phyloP scores from a whole-genome alignment of 1,139 yeast genomes.

The Protomyces inundatus region DNA sequence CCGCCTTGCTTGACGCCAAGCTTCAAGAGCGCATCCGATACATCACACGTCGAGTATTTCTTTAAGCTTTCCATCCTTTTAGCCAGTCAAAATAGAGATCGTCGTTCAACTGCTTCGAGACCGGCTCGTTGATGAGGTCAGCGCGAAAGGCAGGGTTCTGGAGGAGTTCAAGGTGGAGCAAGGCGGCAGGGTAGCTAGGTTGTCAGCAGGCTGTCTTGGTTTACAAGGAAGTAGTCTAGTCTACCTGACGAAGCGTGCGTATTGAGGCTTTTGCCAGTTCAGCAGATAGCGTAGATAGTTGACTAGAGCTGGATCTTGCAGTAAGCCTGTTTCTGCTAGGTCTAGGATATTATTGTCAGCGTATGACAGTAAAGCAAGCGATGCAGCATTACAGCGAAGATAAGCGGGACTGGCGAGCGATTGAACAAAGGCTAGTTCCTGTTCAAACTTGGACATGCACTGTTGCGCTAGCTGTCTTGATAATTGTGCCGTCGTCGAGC shows the following conservation, averaged over 20 bases:
- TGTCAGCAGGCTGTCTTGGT: neutral
- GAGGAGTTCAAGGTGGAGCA: slow-evolving; percentile 58
- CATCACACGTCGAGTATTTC: slow-evolving; percentile 4
- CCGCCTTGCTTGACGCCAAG: slow-evolving; percentile 4
- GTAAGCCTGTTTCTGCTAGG: slow-evolving; percentile 66
- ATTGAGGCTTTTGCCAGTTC: slow-evolving; percentile 59
- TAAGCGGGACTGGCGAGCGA: slow-evolving; percentile 76
- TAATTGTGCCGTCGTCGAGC: too few species aligned
- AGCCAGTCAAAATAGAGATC: neutral
- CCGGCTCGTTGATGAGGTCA: slow-evolving; percentile 36
- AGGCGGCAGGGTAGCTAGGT: slow-evolving; percentile 57
- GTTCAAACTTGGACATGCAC: slow-evolving; percentile 12
- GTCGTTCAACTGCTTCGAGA: neutral
- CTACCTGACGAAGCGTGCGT: slow-evolving; percentile 56
- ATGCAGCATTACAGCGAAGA: slow-evolving; percentile 41
- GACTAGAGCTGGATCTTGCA: slow-evolving; percentile 57
- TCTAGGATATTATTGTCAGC: slow-evolving; percentile 36
- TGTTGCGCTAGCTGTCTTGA: neutral
- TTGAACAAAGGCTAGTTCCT: slow-evolving; percentile 55
- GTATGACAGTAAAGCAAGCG: neutral
- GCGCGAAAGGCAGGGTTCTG: slow-evolving; percentile 42
- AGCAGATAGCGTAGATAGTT: slow-evolving; percentile 62
- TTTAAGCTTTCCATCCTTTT: neutral
- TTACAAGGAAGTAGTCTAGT: slow-evolving; percentile 8
- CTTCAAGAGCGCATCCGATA: slow-evolving; percentile 14